These are phyloP conservation scores for Aspergillus hiratsukae DNA, from an alignment of 2,329 filamentous ascomycete species.

Conservation along the genomic window DNA sequence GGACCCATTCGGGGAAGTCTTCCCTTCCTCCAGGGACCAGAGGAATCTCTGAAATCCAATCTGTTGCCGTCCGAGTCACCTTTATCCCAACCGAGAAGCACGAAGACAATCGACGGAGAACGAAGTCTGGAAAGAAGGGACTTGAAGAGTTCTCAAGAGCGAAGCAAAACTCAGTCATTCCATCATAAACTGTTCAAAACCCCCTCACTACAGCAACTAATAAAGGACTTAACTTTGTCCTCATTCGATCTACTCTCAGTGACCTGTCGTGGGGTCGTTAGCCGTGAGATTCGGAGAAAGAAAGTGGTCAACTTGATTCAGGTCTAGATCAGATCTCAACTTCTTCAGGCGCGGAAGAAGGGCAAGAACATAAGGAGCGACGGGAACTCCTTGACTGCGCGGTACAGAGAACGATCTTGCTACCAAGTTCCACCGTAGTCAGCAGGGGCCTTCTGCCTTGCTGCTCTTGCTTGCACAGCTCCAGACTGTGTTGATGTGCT, in stretches of 20 bases:
- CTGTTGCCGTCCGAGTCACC: no score
- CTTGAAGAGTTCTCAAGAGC: neutral
- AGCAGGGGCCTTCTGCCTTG: neutral
- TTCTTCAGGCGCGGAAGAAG: neutral
- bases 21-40: no score
- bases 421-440: neutral
- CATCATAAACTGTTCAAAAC: neutral
- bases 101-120: neutral
- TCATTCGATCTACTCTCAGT: neutral
- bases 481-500: neutral
- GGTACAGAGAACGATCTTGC: neutral
- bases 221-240: neutral
- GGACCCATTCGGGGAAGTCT: no score
- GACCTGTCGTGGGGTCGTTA: neutral
- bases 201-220: neutral
- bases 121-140: neutral
- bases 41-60: no score
- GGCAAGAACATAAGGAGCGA: neutral
- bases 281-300: neutral
- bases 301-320: neutral
- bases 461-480: neutral
- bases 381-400: no score
- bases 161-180: neutral
- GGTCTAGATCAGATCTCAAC: neutral
- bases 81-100: no score